Evolutionary conservation across 2,329 filamentous ascomycete genomes (phyloP), one percentile per base, ranked within the genome.

Genomic region (Penicillium brevicompactum): DNA sequence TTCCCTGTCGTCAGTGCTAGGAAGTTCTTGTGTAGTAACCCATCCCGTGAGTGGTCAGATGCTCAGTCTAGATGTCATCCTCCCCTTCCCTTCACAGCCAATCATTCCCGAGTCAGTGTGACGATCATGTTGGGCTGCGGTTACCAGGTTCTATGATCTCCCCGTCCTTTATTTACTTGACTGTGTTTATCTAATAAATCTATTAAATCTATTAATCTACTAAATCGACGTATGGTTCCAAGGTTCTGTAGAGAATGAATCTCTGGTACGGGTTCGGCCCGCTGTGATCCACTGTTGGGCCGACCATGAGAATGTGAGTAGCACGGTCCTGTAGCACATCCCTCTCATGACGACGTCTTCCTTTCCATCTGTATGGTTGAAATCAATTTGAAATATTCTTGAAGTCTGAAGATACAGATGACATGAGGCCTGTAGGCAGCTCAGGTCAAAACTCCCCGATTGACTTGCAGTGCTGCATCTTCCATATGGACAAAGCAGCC

Each of bases 201-300:
- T 8, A 5, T 5, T 27, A 27, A 27, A 27, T 27, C 1, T 5
- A 27, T 2, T 27, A 27, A 27, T 27, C 24, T 8, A 27, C 5
- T 4, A 27, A 27, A 27, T 27, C 24, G 4, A 27, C 24, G 14
- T 40, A 32, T 18, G 11, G 18, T 48, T 51, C 49, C 34, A 37
- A 37, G 34, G 34, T 37, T 32, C 21, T 27, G 48, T 50, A 16
- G 18, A 45, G 41, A 51, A 45, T 40, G 22, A 46, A 46, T 56
- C 43, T 44, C 11, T 55, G 52, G 53, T 49, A 60, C 61, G 60
- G 61, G 60, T 55, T 54, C 62, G 62, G 62, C 56, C 62, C 62
- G 62, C 43, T 45, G 60, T 47, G 60, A 58, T 63, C 62, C 60
- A 64, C 62, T 55, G 47, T 55, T 55, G 42, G 52, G 52, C 47